Evolutionary conservation across 352 stramenopile species (phyloP).

Genomic region (Pythium apleroticum): DNA sequence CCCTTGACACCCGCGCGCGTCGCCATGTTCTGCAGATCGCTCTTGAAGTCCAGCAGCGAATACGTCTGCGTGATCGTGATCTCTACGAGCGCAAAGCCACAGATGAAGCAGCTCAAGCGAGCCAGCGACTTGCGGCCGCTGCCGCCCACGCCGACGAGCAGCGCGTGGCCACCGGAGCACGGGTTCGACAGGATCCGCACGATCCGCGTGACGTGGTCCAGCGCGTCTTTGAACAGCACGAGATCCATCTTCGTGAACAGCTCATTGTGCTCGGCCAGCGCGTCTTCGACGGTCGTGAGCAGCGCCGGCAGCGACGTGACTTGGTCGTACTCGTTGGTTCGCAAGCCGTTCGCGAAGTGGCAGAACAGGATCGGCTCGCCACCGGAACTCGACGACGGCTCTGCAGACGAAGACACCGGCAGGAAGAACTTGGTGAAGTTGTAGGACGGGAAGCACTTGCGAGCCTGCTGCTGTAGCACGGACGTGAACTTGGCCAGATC

Average conservation of each 20-base stretch:
- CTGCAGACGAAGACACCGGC: conserved; percentile 33
- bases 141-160: conserved; percentile 94
- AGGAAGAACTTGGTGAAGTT: conserved; percentile 91
- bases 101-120: conserved; percentile 91
- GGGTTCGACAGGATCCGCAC: conserved; percentile 94
- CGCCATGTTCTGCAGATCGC: conserved; percentile 92
- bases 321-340: conserved; percentile 93
- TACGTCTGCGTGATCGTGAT: conserved; percentile 92
- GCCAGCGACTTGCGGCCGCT: conserved; percentile 93
- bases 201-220: conserved; percentile 94
- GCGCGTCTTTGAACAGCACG: conserved; percentile 95
- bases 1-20: conserved; percentile 91
- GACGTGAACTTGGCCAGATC: conserved; percentile 89
- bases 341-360: conserved; percentile 88
- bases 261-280: conserved; percentile 93
- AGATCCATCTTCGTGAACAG: conserved; percentile 92
- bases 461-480: conserved; percentile 87
- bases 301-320: conserved; percentile 74
- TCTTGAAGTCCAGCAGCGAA: conserved; percentile 92
- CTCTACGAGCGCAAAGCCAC: conserved; percentile 84
- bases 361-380: conserved; percentile 91
- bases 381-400: not conserved
- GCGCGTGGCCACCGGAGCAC: conserved; percentile 80
- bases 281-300: conserved; percentile 79
- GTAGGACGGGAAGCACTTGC: conserved; percentile 92